Conservation (phyloP, 768 basidiomycete species). For the Tulasnella sp. region DNA sequence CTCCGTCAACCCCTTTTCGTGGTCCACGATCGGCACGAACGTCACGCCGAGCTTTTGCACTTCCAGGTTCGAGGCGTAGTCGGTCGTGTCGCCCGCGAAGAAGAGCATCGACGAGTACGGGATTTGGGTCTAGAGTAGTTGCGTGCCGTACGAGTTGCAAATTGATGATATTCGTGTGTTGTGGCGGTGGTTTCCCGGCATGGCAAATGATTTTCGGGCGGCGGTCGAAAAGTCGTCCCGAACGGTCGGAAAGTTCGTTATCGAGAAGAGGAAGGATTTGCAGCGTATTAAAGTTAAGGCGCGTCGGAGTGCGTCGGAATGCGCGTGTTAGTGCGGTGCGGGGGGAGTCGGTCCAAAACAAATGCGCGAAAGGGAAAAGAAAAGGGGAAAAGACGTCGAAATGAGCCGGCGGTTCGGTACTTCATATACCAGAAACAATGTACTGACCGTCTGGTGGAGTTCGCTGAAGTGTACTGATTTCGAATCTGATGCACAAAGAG, state of each 20-base stretch:
- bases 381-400: background rate
- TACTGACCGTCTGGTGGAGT: conserved; percentile 6
- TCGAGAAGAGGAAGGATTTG: conserved; percentile 40
- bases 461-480: conserved; percentile 8
- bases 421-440: background rate
- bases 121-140: conserved; percentile 58
- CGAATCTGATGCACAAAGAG: background rate
- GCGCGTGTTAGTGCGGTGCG: background rate
- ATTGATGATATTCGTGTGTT: background rate
- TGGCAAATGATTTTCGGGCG: conserved; percentile 51
- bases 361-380: background rate
- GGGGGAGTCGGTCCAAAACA: background rate
- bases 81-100: conserved; percentile 53
- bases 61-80: conserved; percentile 33
- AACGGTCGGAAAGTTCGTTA: conserved; percentile 42
- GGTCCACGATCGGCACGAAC: conserved; percentile 49
- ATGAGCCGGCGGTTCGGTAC: background rate
- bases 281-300: too few relatives aligned
- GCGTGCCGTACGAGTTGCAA: conserved; percentile 4
- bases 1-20: conserved; percentile 41
- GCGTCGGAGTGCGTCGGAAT: background rate
- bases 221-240: background rate
- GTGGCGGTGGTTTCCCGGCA: conserved; percentile 47
- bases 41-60: conserved; percentile 70
- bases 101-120: conserved; percentile 69